Evolutionary conservation across 2,329 filamentous ascomycete species (phyloP), one percentile per base, ranked within the genome.

Genomic region (Truncatella angustata): DNA sequence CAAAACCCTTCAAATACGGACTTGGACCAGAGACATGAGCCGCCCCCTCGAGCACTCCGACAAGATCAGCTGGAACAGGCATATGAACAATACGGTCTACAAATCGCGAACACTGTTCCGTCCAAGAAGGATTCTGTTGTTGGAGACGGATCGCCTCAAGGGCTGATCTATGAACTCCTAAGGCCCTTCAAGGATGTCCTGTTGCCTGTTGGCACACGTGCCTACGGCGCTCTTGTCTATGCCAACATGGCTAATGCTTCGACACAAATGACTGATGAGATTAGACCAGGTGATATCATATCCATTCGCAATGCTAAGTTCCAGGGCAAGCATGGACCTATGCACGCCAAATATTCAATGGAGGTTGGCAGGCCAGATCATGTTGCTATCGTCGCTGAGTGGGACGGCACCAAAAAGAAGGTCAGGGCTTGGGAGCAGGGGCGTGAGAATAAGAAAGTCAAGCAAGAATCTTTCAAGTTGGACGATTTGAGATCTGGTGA

Each of bases 371-470:
- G 90, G 67, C 84, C 83, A 4, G 90, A 93, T 57, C 94, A 99
- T 64, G 93, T 97, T 0, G 94, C 83, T 2, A 76, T 99, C 2
- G 93, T 99, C 4, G 83, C 91, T 9, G 94, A 99, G 69, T 99
- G 94, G 94, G 94, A 99, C 69, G 94, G 94, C 3, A 96, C 91
- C 36, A 96, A 97, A 82, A 96, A 96, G 80, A 97, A 97, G 79
- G 87, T 99, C 23, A 78, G 92, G 24, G 92, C 87, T 2, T 97
- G 91, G 90, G 94, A 97, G 70, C 94, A 99, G 68, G 93, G 93
- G 0, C 78, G 93, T 12, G 93, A 97, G 75, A 92, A 85, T 68
- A 93, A 88, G 70, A 97, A 97, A 77, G 87, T 95, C 50, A 94
- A 95, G 75, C 76, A 90, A 55, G 93, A 97, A 77, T 96, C 91